Conservation (phyloP, 495 filamentous ascomycete species). For the Barbatosphaeria neglecta region DNA sequence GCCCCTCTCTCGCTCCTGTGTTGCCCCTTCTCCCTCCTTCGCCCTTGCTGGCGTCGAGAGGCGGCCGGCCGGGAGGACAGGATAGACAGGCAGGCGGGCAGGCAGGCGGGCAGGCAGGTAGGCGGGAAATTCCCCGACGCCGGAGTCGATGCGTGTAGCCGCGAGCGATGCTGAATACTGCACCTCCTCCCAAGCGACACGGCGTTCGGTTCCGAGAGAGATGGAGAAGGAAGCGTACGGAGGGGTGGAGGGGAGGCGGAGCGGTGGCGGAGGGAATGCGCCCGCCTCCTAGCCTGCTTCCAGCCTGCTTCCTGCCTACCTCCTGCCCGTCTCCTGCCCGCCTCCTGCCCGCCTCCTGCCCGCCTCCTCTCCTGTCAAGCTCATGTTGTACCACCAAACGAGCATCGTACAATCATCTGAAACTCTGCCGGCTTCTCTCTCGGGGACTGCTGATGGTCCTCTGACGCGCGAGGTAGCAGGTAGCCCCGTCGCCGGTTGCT, state of each 20-base stretch:
- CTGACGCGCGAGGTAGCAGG: too few relatives aligned
- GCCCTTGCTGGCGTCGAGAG: slow-evolving; percentile 1
- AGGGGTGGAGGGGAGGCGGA: too few relatives aligned
- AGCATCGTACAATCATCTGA: slow-evolving; percentile 9
- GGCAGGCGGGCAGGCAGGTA: too few relatives aligned
- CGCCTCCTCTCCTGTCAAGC: slow-evolving; percentile 1
- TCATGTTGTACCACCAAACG: background rate
- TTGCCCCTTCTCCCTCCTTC: too few relatives aligned
- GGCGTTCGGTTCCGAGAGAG: too few relatives aligned
- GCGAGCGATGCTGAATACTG: slow-evolving; percentile 8
- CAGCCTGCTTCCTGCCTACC: too few relatives aligned
- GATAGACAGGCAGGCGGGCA: too few relatives aligned
- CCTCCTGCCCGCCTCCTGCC: background rate
- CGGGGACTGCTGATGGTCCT: background rate
- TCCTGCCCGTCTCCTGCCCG: too few relatives aligned
- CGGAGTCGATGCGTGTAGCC: slow-evolving; percentile 16
- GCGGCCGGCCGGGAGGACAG: slow-evolving; percentile 1
- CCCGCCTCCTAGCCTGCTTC: too few relatives aligned
- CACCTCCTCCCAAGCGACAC: slow-evolving; percentile 5
- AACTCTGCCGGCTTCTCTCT: slow-evolving; percentile 5
- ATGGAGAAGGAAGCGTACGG: too few relatives aligned
- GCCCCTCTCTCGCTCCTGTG: slow-evolving; percentile 7
- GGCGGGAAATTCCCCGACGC: slow-evolving; percentile 21
- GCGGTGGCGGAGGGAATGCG: too few relatives aligned
- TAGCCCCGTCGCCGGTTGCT: background rate